Evolutionary conservation across 306 rosid species (phyloP).

Genomic region (Luffa acutangula): DNA sequence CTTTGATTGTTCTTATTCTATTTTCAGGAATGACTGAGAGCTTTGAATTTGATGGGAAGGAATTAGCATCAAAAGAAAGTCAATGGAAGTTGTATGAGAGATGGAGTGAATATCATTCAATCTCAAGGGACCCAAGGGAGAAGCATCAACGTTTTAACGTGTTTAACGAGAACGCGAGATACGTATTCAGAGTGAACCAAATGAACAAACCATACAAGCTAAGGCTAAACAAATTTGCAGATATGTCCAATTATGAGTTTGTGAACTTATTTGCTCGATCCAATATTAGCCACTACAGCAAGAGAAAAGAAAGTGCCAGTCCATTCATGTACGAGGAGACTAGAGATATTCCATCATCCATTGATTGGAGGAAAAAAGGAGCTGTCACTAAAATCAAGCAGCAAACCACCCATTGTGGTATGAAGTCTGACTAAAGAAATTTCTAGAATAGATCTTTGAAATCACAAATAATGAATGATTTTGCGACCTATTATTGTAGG

Average conservation of each 20-base stretch:
- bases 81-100: conserved; percentile 26
- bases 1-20: conserved; percentile 15
- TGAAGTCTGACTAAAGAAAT: too few relatives aligned
- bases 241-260: conserved; percentile 32
- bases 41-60: conserved; percentile 26
- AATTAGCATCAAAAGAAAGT: conserved; percentile 24
- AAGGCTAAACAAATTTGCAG: conserved; percentile 34
- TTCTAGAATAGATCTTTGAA: too few relatives aligned
- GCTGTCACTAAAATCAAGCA: conserved; percentile 18
- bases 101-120: conserved; percentile 32
- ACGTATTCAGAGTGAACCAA: conserved; percentile 29
- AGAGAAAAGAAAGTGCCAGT: background rate
- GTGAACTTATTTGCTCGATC: conserved; percentile 12
- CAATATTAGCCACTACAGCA: conserved; percentile 19
- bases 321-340: conserved; percentile 15
- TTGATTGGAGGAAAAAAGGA: conserved; percentile 42
- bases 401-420: too few relatives aligned
- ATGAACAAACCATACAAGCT: conserved; percentile 37
- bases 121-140: conserved; percentile 17
- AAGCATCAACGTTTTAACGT: conserved; percentile 30
- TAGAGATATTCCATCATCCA: conserved; percentile 11
- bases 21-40: conserved; percentile 11
- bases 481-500: background rate
- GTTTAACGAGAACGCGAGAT: conserved; percentile 29
- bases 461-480: too few relatives aligned